A percentile compares a stretch with the other conserved stretches of the same genome.
Evolutionary conservation across 345 rosid genomes (phyloP).

Genomic region (Ricinus communis): DNA sequence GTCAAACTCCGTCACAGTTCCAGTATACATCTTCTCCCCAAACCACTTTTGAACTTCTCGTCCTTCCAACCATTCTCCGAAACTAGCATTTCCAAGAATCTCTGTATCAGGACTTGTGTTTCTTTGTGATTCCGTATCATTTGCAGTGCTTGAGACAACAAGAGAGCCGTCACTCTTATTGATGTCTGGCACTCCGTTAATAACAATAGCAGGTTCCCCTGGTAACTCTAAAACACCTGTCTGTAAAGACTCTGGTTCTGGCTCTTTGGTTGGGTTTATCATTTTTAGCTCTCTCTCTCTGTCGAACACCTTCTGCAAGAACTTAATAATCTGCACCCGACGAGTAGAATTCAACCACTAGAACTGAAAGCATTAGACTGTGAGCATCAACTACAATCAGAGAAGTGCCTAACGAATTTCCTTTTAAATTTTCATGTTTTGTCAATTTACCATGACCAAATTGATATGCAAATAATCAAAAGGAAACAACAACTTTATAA

Average conservation of each 20-base stretch:
- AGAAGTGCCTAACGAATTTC: background rate
- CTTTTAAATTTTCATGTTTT: background rate
- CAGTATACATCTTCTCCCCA: conserved; percentile 45
- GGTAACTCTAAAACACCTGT: conserved; percentile 49
- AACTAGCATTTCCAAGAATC: conserved; percentile 30
- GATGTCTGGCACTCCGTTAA: conserved; percentile 67
- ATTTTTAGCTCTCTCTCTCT: background rate
- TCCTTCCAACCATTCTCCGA: conserved; percentile 87
- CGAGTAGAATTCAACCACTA: background rate
- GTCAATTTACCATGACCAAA: too few species aligned
- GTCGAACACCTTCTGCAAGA: background rate
- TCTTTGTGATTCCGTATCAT: conserved; percentile 23
- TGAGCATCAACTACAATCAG: background rate
- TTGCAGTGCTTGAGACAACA: conserved; percentile 14
- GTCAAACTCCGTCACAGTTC: conserved; percentile 61
- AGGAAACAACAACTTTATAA: too few species aligned
- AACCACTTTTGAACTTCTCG: conserved; percentile 70
- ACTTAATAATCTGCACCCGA: background rate
- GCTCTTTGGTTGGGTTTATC: background rate
- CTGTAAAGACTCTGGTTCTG: conserved; percentile 34
- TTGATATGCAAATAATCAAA: too few species aligned
- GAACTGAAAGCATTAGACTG: background rate
- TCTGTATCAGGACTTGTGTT: conserved; percentile 1
- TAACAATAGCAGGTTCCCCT: conserved; percentile 79
- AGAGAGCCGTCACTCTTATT: conserved; percentile 17